Conservation (phyloP, 2,329 filamentous ascomycete genomes). For the Phyllosticta capitalensis region DNA sequence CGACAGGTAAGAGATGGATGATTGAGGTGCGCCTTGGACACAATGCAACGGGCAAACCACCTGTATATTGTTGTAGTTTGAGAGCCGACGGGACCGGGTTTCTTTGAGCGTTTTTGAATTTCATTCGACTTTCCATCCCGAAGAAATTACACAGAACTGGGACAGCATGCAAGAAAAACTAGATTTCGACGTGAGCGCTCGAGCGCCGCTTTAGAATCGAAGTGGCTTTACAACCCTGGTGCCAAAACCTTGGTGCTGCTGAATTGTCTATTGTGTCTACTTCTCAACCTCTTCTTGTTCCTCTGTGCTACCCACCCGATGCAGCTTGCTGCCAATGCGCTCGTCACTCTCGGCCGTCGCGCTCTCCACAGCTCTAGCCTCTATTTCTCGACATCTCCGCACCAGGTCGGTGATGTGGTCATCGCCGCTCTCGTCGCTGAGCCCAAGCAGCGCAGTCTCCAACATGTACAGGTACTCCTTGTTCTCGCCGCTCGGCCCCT, state of each 20-base stretch:
- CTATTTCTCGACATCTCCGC: conserved; percentile 56
- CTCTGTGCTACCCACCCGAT: conserved; percentile 41
- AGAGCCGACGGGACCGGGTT: conserved; percentile 1
- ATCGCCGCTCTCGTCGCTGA: conserved; percentile 71
- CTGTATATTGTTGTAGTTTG: conserved; percentile 10
- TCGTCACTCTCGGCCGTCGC: conserved; percentile 2
- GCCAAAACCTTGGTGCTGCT: neutral
- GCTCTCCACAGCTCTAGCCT: conserved; percentile 25
- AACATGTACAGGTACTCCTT: conserved; percentile 79
- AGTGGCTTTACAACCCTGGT: neutral
- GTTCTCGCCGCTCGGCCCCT: conserved; percentile 81
- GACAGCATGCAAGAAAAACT: neutral
- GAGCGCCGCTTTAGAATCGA: neutral
- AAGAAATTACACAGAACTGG: neutral
- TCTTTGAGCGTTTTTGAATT: neutral
- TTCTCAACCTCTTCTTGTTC: conserved; percentile 54
- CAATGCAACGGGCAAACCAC: conserved; percentile 3
- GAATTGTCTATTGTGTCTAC: neutral
- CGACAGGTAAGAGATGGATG: conserved; percentile 9
- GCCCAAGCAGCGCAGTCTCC: conserved; percentile 60
- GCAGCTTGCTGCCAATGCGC: conserved; percentile 21
- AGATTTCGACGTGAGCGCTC: neutral
- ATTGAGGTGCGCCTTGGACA: neutral
- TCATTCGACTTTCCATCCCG: neutral
- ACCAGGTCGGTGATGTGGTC: conserved; percentile 78